These are phyloP conservation scores for Claviceps digitariae DNA, from an alignment of 2,329 filamentous ascomycete species.

Conservation along the genomic window DNA sequence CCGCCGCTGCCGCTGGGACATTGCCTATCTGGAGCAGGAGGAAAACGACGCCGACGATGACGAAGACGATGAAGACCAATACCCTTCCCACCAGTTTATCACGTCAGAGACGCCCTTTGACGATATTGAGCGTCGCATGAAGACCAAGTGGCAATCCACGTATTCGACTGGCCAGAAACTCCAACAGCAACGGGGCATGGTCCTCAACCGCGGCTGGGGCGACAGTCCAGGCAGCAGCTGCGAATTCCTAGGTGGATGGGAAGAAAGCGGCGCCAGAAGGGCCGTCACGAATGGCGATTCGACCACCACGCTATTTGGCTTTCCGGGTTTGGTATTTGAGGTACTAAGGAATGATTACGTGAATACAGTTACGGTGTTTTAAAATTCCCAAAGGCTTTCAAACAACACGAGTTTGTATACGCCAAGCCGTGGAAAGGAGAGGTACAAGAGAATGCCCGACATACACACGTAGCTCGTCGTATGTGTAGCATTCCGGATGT, in stretches of 20 bases:
- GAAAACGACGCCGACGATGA: neutral
- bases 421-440: too few relatives aligned
- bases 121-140: conserved; percentile 56
- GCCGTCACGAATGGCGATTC: conserved; percentile 43
- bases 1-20: conserved; percentile 75
- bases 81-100: conserved; percentile 28
- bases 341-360: conserved; percentile 86
- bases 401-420: too few relatives aligned
- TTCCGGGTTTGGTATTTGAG: conserved; percentile 89
- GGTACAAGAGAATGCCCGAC: too few relatives aligned
- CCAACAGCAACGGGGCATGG: conserved; percentile 58
- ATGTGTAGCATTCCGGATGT: too few relatives aligned
- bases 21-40: conserved; percentile 36
- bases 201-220: conserved; percentile 80
- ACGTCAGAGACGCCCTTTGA: conserved; percentile 68
- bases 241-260: conserved; percentile 75
- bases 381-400: conserved; percentile 17
- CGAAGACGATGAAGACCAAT: conserved; percentile 4
- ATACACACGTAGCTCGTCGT: too few relatives aligned
- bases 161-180: conserved; percentile 42
- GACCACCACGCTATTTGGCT: conserved; percentile 78
- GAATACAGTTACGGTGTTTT: conserved; percentile 82
- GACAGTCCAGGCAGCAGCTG: conserved; percentile 84
- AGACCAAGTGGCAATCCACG: conserved; percentile 54
- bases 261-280: conserved; percentile 51